phyloP scores from a whole-genome alignment of 257 asterid species.

The Forsythia viridissima region DNA sequence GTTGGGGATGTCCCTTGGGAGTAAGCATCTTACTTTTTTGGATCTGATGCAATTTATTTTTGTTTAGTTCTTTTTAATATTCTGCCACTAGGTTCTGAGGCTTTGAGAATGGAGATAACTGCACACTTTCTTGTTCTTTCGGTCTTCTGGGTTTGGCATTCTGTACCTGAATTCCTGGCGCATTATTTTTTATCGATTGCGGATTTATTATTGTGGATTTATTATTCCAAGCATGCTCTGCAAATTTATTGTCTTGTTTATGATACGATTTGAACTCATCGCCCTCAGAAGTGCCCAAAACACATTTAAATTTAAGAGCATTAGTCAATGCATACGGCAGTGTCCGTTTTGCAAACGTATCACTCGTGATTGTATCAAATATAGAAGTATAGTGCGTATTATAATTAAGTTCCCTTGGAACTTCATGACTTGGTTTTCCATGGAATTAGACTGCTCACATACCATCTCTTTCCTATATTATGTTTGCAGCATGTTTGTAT shows the following conservation, averaged over 20 bases:
- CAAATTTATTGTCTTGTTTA: neutral
- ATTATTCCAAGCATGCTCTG: neutral
- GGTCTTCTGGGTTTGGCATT: no score
- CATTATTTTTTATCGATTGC: neutral
- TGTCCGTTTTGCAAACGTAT: no score
- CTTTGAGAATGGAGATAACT: neutral
- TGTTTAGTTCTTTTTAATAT: slow-evolving; percentile 17
- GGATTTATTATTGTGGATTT: neutral
- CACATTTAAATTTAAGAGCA: no score
- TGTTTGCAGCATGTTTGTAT: slow-evolving; percentile 84
- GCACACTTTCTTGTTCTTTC: no score
- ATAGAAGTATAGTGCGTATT: neutral
- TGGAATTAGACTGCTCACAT: neutral
- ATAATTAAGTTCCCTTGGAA: neutral
- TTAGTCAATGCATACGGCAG: no score
- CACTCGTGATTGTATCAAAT: no score
- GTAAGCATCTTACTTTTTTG: slow-evolving; percentile 62
- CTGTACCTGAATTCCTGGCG: neutral
- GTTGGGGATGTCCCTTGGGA: slow-evolving; percentile 99
- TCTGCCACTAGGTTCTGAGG: slow-evolving; percentile 11
- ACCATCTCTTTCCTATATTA: neutral
- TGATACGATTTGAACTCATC: neutral
- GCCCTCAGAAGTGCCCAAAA: neutral
- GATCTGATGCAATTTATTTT: slow-evolving; percentile 34
- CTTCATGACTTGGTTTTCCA: neutral